Base-by-base conservation (phyloP, 1,139 yeast species). In the Scheffersomyces lignicola region DNA sequence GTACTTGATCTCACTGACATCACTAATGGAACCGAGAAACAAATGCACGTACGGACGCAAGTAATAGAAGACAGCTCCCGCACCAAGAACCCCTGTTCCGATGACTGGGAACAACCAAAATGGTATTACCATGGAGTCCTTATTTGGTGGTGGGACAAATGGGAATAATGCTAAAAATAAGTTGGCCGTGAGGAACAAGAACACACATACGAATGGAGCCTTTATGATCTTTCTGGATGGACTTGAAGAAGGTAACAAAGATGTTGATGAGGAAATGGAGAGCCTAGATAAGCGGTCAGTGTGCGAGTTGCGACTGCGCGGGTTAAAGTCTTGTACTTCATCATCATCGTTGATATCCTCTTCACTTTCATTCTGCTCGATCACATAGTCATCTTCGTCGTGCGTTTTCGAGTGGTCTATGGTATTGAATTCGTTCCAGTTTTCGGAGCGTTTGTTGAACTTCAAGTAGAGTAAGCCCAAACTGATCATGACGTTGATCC, bases 51-150 rank as follows among this genome's bases (percentile, higher is more conserved):
- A 38, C 18, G 48, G 41, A 24, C 55, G 40, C 1, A 40, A 14
- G 34, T 42, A 53, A 43, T 47, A 60, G 49, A 53, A 79, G 0
- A 63, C 47, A 0, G 58, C 75, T 2, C 84, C 84, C n/a, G 62
- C 30, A 0, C 61, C 36, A 17, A 78, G 51, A 6, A 75, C 73
- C 2, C 68, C 56, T 2, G 77, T 58, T 0, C 83, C 80, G 2
- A 78, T 71, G 5, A 68, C 59, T 0, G 84, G 83, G 49, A 78
- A 77, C 21, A 77, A 68, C 68, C 76, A 79, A 47, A 73, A 79
- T 1, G 84, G 83, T 33, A 58, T 63, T 38, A 43, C 54, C 41
- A 55, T 56, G n/a, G 40, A 37, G 11, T 42, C 34, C n/a, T 40
- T 44, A 26, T 46, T 43, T 16, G 69, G 71, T 2, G 84, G 84